Conservation (phyloP, 768 basidiomycete genomes). For the Russula earlei region DNA sequence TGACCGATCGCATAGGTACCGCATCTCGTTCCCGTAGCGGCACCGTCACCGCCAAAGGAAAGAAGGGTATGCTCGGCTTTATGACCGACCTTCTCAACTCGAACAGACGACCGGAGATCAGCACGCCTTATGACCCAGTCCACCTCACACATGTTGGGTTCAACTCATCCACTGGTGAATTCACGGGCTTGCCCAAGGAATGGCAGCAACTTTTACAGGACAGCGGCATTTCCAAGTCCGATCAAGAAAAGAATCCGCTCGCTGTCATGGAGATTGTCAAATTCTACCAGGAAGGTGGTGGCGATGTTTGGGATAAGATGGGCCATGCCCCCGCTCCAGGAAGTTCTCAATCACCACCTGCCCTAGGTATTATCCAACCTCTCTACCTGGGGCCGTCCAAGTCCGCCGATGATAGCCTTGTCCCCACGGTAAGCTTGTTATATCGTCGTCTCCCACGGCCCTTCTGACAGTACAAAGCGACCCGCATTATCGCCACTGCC, state of each 20-base stretch:
- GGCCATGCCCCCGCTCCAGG: constrained; percentile 31
- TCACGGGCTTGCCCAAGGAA: constrained; percentile 94
- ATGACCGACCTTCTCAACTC: constrained; percentile 71
- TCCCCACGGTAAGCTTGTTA: constrained; percentile 44
- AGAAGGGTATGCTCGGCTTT: constrained; percentile 55
- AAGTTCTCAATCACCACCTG: constrained; percentile 17
- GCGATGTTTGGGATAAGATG: constrained; percentile 82
- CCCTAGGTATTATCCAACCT: constrained; percentile 7
- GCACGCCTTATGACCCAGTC: constrained; percentile 96
- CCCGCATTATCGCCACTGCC: constrained; percentile 33
- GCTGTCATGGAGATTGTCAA: constrained; percentile 98
- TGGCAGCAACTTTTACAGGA: constrained; percentile 98
- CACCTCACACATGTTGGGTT: constrained; percentile 99
- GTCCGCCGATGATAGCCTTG: constrained; percentile 40
- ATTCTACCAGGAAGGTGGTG: constrained; percentile 88
- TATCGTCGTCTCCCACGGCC: background rate
- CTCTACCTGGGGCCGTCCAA: constrained; percentile 24
- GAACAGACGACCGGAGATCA: constrained; percentile 81
- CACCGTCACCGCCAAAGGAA: constrained; percentile 34
- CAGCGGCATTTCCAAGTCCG: constrained; percentile 84
- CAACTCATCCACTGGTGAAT: constrained; percentile 97
- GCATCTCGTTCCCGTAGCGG: constrained; percentile 35
- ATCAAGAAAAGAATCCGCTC: constrained; percentile 97
- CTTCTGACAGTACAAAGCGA: constrained; percentile 25
- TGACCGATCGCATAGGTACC: constrained; percentile 19